phyloP scores from a whole-genome alignment of 345 rosid species.

The Erucastrum elatum region DNA sequence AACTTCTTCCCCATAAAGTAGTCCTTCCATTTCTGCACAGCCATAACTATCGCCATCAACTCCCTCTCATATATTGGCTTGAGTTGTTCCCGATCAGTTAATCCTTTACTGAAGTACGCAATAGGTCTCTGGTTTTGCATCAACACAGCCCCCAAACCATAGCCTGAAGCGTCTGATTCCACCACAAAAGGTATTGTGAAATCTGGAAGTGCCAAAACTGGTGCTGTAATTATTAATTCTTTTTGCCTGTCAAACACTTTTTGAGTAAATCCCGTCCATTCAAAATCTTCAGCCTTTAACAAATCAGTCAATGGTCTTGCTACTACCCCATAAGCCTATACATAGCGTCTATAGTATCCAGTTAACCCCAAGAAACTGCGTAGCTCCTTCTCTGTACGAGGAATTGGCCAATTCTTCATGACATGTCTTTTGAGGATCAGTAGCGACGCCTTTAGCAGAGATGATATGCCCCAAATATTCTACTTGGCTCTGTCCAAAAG shows the following conservation, averaged over 20 bases:
- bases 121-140: no score
- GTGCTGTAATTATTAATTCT: not conserved
- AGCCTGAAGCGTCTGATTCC: no score
- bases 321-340: not conserved
- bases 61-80: no score
- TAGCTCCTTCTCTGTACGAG: not conserved
- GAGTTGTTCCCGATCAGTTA: no score
- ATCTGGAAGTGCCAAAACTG: not conserved
- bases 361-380: not conserved
- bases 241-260: not conserved
- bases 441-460: not conserved
- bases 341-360: not conserved
- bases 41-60: no score
- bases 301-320: not conserved
- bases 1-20: no score
- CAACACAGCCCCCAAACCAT: not conserved
- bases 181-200: not conserved
- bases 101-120: no score
- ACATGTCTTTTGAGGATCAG: not conserved
- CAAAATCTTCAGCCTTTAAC: not conserved
- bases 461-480: not conserved
- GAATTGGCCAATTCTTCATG: not conserved
- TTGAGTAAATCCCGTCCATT: not conserved
- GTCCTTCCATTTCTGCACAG: no score
- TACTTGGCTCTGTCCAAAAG: not conserved